phyloP scores from a whole-genome alignment of 2,329 filamentous ascomycete species.

The Neonectria neomacrospora region DNA sequence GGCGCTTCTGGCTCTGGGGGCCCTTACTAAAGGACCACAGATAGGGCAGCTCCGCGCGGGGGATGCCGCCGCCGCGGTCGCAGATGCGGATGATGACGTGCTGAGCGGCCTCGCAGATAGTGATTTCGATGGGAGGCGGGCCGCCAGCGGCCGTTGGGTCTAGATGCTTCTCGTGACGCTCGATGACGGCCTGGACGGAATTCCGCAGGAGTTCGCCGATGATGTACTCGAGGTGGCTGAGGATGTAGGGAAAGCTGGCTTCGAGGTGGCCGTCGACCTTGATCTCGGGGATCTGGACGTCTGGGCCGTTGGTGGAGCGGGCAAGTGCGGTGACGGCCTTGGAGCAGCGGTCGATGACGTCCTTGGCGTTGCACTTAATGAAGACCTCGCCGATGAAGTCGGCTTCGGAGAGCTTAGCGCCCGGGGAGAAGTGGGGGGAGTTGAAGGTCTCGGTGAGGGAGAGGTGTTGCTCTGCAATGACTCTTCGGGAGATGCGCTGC shows the following conservation, averaged over 20 bases:
- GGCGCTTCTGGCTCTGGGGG: slow-evolving; percentile 77
- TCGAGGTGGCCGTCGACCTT: slow-evolving; percentile 85
- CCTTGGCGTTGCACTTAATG: slow-evolving; percentile 88
- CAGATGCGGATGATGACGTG: slow-evolving; percentile 97
- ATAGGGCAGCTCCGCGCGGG: slow-evolving; percentile 84
- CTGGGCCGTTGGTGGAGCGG: slow-evolving; percentile 77
- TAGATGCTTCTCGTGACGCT: slow-evolving; percentile 67
- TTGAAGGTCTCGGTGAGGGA: slow-evolving; percentile 95
- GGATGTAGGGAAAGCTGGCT: slow-evolving; percentile 94
- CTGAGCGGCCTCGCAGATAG: slow-evolving; percentile 92
- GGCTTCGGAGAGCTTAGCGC: slow-evolving; percentile 75
- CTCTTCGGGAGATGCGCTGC: slow-evolving; percentile 90
- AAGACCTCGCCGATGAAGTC: slow-evolving; percentile 98
- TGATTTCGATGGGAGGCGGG: slow-evolving; percentile 89
- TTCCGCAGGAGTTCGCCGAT: slow-evolving; percentile 95
- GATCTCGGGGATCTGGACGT: slow-evolving; percentile 81
- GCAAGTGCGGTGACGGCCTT: slow-evolving; percentile 80
- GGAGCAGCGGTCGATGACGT: slow-evolving; percentile 87
- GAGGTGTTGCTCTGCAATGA: slow-evolving; percentile 97
- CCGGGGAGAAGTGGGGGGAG: slow-evolving; percentile 87
- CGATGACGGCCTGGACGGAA: slow-evolving; percentile 91
- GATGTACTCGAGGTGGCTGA: slow-evolving; percentile 96
- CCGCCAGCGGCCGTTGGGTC: slow-evolving; percentile 40
- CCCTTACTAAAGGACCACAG: slow-evolving; percentile 98
- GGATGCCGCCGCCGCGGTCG: slow-evolving; percentile 93